Base-by-base conservation (phyloP, 1,139 yeast genomes). In the Suhomyces maxii region DNA sequence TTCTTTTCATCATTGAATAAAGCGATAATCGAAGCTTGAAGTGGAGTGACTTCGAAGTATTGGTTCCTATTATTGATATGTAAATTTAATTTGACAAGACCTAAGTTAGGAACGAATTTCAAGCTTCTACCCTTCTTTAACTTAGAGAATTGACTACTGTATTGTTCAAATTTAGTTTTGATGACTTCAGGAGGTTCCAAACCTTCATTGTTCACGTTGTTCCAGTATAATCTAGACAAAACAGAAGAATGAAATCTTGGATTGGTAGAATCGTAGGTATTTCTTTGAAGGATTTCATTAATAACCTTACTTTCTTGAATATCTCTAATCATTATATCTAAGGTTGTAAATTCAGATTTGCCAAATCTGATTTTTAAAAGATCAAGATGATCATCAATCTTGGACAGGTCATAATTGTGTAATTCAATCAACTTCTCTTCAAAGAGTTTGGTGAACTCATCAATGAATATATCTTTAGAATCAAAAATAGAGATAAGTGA, bases 291-390 rank as follows among this genome's bases (percentile, higher is more conserved):
- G 6, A 53, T 50, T 4, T 53, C 48, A 47, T 78, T 73, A n/a
- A 77, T 56, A 2, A 48, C 50, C 41, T 69, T 64, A 52, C 89
- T 84, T 33, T 76, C 77, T n/a, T 68, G 58, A 30, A 91, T 76
- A 63, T 93, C 99, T 39, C 80, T 70, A 26, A 90, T 73, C 99
- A 93, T 93, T 8, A 93, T 89, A 59, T 89, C 96, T 46, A 91
- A 71, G 38, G 81, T 80, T 39, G 78, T 79, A 53, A 91, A 77
- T 48, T 84, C 86, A 46, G 71, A 63, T 46, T 79, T 84, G 1
- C 90, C 93, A 60, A 89, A 87, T 46, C 89, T 74, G 14, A 73
- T 53, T 57, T 85, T 86, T 38, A 89, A 67, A 25, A 83, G 68
- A 33, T 76, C 75, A 18, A 87, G 63, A 37, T 80, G 76, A 5